Conservation (phyloP, 768 basidiomycete genomes). For the Royoungia palumana region DNA sequence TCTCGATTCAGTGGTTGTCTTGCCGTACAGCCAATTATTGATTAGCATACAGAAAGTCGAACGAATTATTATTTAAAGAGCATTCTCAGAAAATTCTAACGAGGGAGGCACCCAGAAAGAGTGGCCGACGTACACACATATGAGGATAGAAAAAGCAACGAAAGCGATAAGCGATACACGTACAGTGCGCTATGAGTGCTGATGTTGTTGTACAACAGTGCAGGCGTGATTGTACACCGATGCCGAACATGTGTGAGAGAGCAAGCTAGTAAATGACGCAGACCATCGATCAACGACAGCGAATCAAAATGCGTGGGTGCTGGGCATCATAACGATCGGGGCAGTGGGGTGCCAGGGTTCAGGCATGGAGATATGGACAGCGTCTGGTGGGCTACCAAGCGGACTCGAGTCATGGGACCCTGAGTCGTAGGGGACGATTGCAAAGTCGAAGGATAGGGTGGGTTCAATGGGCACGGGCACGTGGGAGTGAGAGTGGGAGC, state of each 20-base stretch:
- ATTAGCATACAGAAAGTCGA: not conserved
- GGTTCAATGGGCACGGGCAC: not conserved
- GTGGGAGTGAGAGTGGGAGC: not conserved
- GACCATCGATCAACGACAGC: conserved; percentile 15
- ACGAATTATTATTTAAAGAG: not conserved
- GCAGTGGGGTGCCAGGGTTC: conserved; percentile 22
- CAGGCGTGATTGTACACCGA: conserved; percentile 2
- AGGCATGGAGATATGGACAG: conserved; percentile 16
- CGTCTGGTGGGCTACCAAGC: conserved; percentile 5
- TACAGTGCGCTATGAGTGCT: not conserved
- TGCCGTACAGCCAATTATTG: not conserved
- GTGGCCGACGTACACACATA: not conserved
- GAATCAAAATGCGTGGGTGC: conserved; percentile 11
- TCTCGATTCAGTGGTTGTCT: not conserved
- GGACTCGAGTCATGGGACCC: conserved; percentile 9
- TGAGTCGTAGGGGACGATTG: not conserved
- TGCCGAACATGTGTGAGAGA: conserved; percentile 1
- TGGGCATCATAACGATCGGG: not conserved
- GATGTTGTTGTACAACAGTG: conserved; percentile 12
- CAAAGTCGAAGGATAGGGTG: not conserved
- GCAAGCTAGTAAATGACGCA: not conserved
- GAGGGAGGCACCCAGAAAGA: not conserved
- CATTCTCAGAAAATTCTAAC: conserved; percentile 3
- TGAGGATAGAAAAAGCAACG: not conserved
- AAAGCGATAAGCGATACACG: conserved; percentile 10